Conservation (phyloP, 495 filamentous ascomycete species). For the Friedmanniomyces endolithicus region DNA sequence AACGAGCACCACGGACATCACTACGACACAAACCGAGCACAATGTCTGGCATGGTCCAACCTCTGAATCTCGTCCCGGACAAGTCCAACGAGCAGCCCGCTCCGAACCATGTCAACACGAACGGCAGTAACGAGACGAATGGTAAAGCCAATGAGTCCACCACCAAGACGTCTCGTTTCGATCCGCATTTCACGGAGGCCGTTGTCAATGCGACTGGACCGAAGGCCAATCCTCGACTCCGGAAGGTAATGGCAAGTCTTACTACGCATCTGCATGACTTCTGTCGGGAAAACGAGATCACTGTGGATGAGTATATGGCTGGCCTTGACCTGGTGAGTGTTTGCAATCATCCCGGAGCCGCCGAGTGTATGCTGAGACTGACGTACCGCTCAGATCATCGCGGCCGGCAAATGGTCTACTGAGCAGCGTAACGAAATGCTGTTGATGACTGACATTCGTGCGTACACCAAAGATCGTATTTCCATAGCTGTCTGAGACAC, state of each 20-base stretch:
- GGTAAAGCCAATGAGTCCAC: neutral
- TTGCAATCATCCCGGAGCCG: too few relatives aligned
- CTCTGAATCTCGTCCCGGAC: neutral
- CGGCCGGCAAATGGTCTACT: conserved; percentile 57
- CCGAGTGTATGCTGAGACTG: conserved; percentile 11
- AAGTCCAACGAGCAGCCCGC: neutral
- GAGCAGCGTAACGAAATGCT: conserved; percentile 63
- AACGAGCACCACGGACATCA: neutral
- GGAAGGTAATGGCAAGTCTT: conserved; percentile 41
- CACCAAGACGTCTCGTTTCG: conserved; percentile 17
- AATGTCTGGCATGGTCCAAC: neutral
- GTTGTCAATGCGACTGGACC: conserved; percentile 62
- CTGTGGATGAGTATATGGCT: conserved; percentile 40
- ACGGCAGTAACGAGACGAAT: neutral
- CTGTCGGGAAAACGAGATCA: conserved; percentile 46
- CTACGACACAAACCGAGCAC: neutral
- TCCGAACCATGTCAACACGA: neutral
- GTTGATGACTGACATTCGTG: conserved; percentile 59
- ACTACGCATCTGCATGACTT: conserved; percentile 47
- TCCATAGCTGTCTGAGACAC: too few relatives aligned
- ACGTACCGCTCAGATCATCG: conserved; percentile 49
- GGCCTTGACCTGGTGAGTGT: conserved; percentile 25
- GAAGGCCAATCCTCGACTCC: conserved; percentile 46
- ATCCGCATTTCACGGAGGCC: conserved; percentile 53
- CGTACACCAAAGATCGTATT: too few relatives aligned